Conservation (phyloP, 805 yeast species). For the Starmerella khaoyaiensis region DNA sequence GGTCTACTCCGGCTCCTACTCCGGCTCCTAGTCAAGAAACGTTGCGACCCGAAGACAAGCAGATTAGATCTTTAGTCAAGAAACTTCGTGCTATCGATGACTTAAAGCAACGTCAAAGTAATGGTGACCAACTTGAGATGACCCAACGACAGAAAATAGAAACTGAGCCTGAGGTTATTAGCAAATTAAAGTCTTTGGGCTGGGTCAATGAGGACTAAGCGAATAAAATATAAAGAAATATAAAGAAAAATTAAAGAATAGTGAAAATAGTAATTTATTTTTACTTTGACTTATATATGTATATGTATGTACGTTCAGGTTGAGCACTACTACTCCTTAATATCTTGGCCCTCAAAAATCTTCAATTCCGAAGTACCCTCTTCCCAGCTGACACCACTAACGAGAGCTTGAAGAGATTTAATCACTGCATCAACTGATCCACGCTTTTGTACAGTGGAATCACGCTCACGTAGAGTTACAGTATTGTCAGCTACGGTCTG, state of each 20-base stretch:
- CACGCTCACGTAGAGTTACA: constrained; percentile 93
- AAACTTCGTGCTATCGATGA: constrained; percentile 92
- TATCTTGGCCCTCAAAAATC: constrained; percentile 57
- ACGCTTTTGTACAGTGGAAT: constrained; percentile 90
- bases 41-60: constrained; percentile 70
- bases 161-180: constrained; percentile 70
- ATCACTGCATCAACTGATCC: constrained; percentile 66
- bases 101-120: constrained; percentile 70
- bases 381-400: constrained; percentile 66
- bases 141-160: constrained; percentile 83
- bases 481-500: constrained; percentile 79
- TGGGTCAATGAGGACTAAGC: constrained; percentile 33
- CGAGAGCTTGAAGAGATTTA: constrained; percentile 56
- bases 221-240: background rate
- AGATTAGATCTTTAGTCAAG: constrained; percentile 77
- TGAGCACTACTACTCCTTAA: background rate
- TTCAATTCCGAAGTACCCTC: constrained; percentile 66
- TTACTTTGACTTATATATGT: background rate
- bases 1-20: constrained; percentile 4
- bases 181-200: constrained; percentile 64
- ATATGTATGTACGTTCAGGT: no score
- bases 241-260: no score
- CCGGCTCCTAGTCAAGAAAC: constrained; percentile 1
- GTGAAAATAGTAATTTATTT: no score
- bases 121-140: constrained; percentile 76